Evolutionary conservation across 1,284 basidiomycete species (phyloP), one percentile per base, ranked within the genome.

Genomic region (Leccinum subfulvum): DNA sequence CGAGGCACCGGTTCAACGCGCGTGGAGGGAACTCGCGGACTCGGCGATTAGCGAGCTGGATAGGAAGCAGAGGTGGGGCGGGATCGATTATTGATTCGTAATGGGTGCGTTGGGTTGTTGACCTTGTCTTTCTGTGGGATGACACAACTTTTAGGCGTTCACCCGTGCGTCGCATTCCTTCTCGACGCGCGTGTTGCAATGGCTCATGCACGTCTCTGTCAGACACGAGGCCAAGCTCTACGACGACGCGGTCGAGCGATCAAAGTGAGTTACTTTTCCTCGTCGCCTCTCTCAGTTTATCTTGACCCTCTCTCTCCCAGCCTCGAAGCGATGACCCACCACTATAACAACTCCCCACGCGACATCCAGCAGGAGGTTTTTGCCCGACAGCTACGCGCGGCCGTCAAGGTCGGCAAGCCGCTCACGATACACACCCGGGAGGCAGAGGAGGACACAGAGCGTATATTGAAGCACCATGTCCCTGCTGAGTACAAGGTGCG

Each of bases 401-500:
- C 91, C 0, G 81, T 94, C 4, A 71, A 77, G 21, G 79, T 91
- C 2, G 80, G 81, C 2, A 94, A 93, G 69, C 84, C 91, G 0
- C 76, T 92, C 39, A 91, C 89, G 0, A 90, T 92, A 57, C 91
- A 93, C 69, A 92, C 90, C 0, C 82, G 90, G 4, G 90, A 92
- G 71, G 91, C 92, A 0, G 90, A 94, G 62, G 87, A 84, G 11
- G 92, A 94, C 69, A 90, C 89, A 0, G 89, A 91, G 68, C 76
- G 82, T 8, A 91, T 94, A 57, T 68, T 94, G 64, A 92, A 89
- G 67, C 83, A 81, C 18, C 80, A 87, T 21, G 86, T 93, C 0
- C 91, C 92, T 0, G 80, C 77, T 59, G 84, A 89, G 55, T 85
- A 91, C 70, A 84, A 80, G 67, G 90, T 89, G 37, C 4, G 76